These are phyloP conservation scores for Pichia occidentalis DNA, from an alignment of 805 yeast genomes.

Conservation along the genomic window DNA sequence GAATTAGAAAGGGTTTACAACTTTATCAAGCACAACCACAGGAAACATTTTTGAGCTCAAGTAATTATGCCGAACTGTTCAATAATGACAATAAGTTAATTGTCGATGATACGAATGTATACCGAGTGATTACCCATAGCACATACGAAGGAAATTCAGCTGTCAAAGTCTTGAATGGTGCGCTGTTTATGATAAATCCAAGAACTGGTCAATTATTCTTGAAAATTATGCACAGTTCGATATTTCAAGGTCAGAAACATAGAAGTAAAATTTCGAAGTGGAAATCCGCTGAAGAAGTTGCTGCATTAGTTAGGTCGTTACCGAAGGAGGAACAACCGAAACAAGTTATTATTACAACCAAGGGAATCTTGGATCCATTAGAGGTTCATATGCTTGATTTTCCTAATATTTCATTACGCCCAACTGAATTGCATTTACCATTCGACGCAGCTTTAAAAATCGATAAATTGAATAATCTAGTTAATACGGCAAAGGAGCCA, in stretches of 20 bases:
- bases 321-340: conserved; percentile 94
- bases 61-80: conserved; percentile 85
- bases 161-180: conserved; percentile 90
- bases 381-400: conserved; percentile 97
- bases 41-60: conserved; percentile 82
- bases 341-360: conserved; percentile 83
- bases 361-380: conserved; percentile 87
- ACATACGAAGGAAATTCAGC: conserved; percentile 91
- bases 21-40: conserved; percentile 90
- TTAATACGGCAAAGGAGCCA: conserved; percentile 83
- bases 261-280: conserved; percentile 90
- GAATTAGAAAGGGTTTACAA: conserved; percentile 90
- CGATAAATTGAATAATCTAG: conserved; percentile 71
- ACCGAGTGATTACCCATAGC: conserved; percentile 84
- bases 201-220: conserved; percentile 84
- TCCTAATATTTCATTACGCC: conserved; percentile 83
- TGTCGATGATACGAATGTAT: conserved; percentile 91
- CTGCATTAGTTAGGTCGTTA: conserved; percentile 79
- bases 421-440: conserved; percentile 85
- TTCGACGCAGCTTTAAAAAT: conserved; percentile 80
- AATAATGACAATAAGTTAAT: conserved; percentile 77
- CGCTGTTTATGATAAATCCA: conserved; percentile 84
- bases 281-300: conserved; percentile 98
- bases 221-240: conserved; percentile 87
- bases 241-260: conserved; percentile 96